Evolutionary conservation across 257 asterid species (phyloP), one percentile per base, ranked within the genome.

Genomic region (Solanum clarkiae): DNA sequence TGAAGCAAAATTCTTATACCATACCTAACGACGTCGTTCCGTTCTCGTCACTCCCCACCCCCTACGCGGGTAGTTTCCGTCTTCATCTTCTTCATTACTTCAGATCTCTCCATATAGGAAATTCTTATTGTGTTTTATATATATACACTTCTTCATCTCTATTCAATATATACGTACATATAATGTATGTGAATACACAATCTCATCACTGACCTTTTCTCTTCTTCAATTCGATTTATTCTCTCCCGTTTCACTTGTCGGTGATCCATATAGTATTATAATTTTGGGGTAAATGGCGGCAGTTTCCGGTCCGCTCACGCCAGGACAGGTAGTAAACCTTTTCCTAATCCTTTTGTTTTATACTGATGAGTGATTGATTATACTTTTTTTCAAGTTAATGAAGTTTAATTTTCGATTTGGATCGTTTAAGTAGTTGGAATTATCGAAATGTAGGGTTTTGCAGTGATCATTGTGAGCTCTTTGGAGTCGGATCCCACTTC

Each of bases 261-360:
- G 81, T 47, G 81, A 75, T 47, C 60, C 7, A 16, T 45, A 15
- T 49, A 10, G 8, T 40, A 40, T 32, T 45, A 10, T 22, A 6
- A 47, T 7, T 24, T 49, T 24, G 44, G 42, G 44, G 54, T 80
- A 80, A 88, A 93, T 94, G 98, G 92, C 90, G 85, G 93, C 90
- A 93, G 94, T 80, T 88, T 83, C 96, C 71, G 96, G 93, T 51
- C 96, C 93, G 63, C 88, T 93, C 82, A 91, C 95, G 18, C 92
- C 97, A 71, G 96, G 96, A 47, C 97, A 90, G 96, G 97, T 94
- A 83, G 45, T 75, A 75, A 49, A 12, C 70, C 45, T 89, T 24
- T 74, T 75, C 24, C 55, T 75, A 22, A 49, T 75, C 81, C n/a
- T 24, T 22, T 53, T 83, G 8, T 45, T 66, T 80, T 59, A n/a